Base-by-base conservation (phyloP, 331 rosid genomes). In the Erythrophleum ivorense region DNA sequence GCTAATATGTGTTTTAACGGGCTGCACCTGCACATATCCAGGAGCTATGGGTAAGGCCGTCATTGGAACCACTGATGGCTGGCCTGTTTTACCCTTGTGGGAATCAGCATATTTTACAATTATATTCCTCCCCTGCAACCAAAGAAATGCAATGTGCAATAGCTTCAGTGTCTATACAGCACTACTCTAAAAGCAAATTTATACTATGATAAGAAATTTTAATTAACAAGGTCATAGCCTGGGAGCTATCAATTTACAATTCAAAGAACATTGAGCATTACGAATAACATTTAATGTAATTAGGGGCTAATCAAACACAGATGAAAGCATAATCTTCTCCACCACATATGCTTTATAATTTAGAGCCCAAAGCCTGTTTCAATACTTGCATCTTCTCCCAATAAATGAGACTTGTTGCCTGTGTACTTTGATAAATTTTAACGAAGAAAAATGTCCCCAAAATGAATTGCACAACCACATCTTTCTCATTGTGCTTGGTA, bases 91-190 rank as follows among this genome's bases (percentile, higher is more conserved):
- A 70, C 90, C 86, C 84, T 86, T 91, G 92, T 90, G 87, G 38
- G 91, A 76, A 89, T 88, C 97, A 0, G 95, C 95, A 71, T 84
- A 93, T 87, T 94, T 94, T 66, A 88, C 94, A 52, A 86, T 82
- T 74, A 91, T 75, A 75, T 77, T 90, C 85, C 95, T 89, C 63
- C 94, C 98, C 98, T 94, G 88, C 81, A 87, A 82, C 71, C 64
- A 84, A 73, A 53, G 45, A 78, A 58, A 19, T 53, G 81, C 48
- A 76, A 49, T 71, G 18, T 45, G 80, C 29, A 38, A 76, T 29
- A 78, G 36, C 59, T 78, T 73, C 55, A 73, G 63, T 48, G 24
- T 63, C 62, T 48, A 58, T 18, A 55, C 55, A 72, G 68, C 78
- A 21, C 24, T n/a, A 70, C 40, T 50, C 73, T 29, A 49, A 9